Percentiles rank a stretch among this genome's conserved stretches.
phyloP scores from a whole-genome alignment of 2,329 filamentous ascomycete genomes.

The Diplodia mutila region DNA sequence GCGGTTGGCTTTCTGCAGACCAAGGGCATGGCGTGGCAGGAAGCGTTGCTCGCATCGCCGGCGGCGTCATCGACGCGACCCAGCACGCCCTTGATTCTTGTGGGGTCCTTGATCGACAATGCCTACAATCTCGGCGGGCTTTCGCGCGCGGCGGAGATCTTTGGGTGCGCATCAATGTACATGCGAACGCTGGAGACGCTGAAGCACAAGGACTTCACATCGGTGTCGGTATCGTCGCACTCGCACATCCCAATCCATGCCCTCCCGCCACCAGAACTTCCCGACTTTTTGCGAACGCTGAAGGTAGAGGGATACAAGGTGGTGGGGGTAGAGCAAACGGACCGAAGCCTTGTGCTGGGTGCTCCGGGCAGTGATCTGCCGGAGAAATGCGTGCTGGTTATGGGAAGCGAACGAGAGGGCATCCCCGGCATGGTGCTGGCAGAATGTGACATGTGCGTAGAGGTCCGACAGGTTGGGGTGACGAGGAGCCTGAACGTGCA shows the following conservation, averaged over 20 bases:
- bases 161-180: constrained; percentile 52
- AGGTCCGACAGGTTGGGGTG: constrained; percentile 56
- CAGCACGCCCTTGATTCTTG: constrained; percentile 47
- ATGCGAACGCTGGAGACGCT: constrained; percentile 47
- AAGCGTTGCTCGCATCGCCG: constrained; percentile 38
- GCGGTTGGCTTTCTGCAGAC: constrained; percentile 50
- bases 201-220: constrained; percentile 53
- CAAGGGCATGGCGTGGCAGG: constrained; percentile 53
- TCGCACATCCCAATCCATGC: constrained; percentile 53
- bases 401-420: constrained; percentile 57
- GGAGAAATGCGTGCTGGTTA: constrained; percentile 46
- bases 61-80: constrained; percentile 30
- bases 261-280: constrained; percentile 37
- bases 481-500: constrained; percentile 61
- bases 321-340: constrained; percentile 60
- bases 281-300: constrained; percentile 45
- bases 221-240: constrained; percentile 54
- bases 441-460: constrained; percentile 56
- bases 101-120: constrained; percentile 56
- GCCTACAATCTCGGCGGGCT: constrained; percentile 56
- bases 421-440: constrained; percentile 53
- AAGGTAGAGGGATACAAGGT: constrained; percentile 54
- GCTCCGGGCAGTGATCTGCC: constrained; percentile 31
- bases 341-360: constrained; percentile 52
- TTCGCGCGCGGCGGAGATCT: constrained; percentile 56